Evolutionary conservation across 352 stramenopile genomes (phyloP).

Genomic region (Nothophytophthora sp.): DNA sequence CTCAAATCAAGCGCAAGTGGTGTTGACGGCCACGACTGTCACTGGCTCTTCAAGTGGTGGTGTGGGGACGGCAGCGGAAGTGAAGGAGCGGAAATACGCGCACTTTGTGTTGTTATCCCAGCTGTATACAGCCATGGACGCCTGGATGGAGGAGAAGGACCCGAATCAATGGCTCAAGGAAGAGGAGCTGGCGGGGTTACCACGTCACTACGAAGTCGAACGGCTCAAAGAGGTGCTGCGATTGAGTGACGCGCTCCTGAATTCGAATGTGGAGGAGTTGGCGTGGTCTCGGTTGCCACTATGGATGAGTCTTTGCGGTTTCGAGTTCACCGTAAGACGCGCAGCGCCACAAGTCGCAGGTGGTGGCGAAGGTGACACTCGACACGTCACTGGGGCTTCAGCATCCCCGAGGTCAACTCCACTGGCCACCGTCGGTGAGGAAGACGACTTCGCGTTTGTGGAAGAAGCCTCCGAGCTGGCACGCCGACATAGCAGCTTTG

Average conservation of each 20-base stretch:
- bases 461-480: conserved; percentile 67
- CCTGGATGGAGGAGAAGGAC: conserved; percentile 83
- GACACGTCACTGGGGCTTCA: background rate
- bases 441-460: conserved; percentile 83
- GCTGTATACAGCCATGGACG: conserved; percentile 84
- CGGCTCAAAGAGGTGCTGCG: conserved; percentile 66
- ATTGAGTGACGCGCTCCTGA: conserved; percentile 67
- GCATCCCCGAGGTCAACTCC: conserved; percentile 10
- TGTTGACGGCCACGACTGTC: conserved; percentile 39
- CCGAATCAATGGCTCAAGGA: conserved; percentile 83
- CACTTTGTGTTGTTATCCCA: conserved; percentile 62
- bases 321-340: conserved; percentile 55
- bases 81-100: conserved; percentile 54
- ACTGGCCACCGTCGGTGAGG: conserved; percentile 33
- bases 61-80: conserved; percentile 8
- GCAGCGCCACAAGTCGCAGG: conserved; percentile 11
- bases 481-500: conserved; percentile 66
- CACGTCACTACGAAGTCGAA: conserved; percentile 74
- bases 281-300: conserved; percentile 58
- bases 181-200: conserved; percentile 66
- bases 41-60: conserved; percentile 7
- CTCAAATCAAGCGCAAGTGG: conserved; percentile 65
- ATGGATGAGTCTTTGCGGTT: conserved; percentile 72
- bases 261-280: conserved; percentile 25
- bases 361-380: conserved; percentile 3